Percentiles rank a stretch among this genome's conserved stretches.
Conservation (phyloP, 805 yeast genomes). For the Candida taoyuanica region DNA sequence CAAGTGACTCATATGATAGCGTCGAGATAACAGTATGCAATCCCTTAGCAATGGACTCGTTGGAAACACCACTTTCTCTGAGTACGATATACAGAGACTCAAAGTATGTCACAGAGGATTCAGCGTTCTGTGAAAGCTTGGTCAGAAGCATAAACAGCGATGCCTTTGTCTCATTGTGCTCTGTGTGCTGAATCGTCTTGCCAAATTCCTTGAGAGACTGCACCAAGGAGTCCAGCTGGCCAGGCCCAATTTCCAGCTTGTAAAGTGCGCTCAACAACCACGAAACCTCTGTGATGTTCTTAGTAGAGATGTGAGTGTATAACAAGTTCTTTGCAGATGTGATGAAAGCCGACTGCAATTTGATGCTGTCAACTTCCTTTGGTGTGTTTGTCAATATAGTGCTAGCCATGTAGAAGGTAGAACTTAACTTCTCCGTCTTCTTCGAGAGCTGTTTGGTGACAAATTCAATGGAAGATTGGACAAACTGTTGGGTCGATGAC, state of each 20-base stretch:
- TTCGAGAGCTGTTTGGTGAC: conserved; percentile 16
- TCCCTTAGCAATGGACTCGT: conserved; percentile 20
- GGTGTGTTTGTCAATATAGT: conserved; percentile 10
- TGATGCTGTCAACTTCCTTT: not conserved
- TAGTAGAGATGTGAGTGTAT: conserved; percentile 1
- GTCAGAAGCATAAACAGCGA: conserved; percentile 29
- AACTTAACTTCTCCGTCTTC: conserved; percentile 8
- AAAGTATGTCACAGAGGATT: conserved; percentile 24
- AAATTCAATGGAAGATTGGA: conserved; percentile 15
- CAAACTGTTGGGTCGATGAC: conserved; percentile 22
- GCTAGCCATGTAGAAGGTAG: conserved; percentile 14
- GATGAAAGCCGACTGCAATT: conserved; percentile 11
- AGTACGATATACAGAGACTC: conserved; percentile 33
- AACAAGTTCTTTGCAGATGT: conserved; percentile 8
- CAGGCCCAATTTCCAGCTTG: conserved; percentile 11
- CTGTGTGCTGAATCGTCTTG: conserved; percentile 7
- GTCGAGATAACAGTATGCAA: conserved; percentile 15
- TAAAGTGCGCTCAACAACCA: conserved; percentile 34
- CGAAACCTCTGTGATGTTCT: conserved; percentile 6
- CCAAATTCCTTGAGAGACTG: conserved; percentile 14
- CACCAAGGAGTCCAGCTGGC: conserved; percentile 10
- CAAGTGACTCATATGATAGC: conserved; percentile 5
- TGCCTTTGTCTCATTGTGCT: conserved; percentile 17
- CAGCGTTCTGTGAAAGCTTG: conserved; percentile 16
- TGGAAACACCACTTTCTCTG: conserved; percentile 23